These are phyloP conservation scores for Colletotrichum viniferum DNA, from an alignment of 2,329 filamentous ascomycete genomes.

Conservation along the genomic window DNA sequence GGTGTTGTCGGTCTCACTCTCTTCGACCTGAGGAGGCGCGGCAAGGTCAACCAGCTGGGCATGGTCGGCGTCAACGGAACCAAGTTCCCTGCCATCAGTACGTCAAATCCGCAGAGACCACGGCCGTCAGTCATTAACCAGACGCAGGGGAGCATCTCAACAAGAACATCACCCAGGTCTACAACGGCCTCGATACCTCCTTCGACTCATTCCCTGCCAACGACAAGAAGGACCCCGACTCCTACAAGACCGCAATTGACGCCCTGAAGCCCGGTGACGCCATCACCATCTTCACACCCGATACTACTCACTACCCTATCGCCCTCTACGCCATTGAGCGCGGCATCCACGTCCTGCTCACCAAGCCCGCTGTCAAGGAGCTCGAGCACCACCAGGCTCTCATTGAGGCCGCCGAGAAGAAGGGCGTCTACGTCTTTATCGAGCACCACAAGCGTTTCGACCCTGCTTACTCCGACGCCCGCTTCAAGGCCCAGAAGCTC, in stretches of 20 bases:
- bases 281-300: conserved; percentile 95
- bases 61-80: conserved; percentile 91
- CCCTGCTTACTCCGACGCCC: conserved; percentile 88
- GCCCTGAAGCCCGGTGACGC: conserved; percentile 80
- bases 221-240: conserved; percentile 73
- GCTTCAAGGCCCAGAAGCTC: conserved; percentile 74
- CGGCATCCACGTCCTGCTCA: conserved; percentile 88
- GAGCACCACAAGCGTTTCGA: conserved; percentile 98
- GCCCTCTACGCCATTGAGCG: conserved; percentile 90
- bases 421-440: conserved; percentile 87
- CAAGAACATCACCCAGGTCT: conserved; percentile 85
- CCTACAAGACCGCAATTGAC: conserved; percentile 90
- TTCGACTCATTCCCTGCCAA: conserved; percentile 85
- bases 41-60: conserved; percentile 83
- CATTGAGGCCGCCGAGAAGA: conserved; percentile 71
- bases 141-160: conserved; percentile 75
- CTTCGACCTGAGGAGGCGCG: conserved; percentile 85
- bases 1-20: conserved; percentile 90
- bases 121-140: not conserved
- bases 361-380: conserved; percentile 89
- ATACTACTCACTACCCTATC: conserved; percentile 91
- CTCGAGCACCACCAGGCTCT: conserved; percentile 81
- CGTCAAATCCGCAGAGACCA: conserved; percentile 34
- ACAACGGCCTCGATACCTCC: conserved; percentile 87
- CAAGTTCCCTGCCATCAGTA: conserved; percentile 91